These are phyloP conservation scores for Asterophora parasitica DNA, from an alignment of 768 basidiomycete genomes.

Conservation along the genomic window DNA sequence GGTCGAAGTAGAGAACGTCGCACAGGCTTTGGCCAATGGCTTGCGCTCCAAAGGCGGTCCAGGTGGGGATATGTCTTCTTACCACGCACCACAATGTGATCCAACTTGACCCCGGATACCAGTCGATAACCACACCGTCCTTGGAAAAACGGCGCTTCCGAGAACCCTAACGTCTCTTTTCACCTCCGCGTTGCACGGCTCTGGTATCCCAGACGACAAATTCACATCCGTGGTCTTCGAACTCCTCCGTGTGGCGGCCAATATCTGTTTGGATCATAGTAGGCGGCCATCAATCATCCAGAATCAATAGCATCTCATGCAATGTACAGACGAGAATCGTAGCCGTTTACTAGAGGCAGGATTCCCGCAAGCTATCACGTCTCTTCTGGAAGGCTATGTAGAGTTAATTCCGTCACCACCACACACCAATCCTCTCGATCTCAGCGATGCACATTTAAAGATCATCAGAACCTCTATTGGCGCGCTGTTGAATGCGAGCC, in stretches of 20 bases:
- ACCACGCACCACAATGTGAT: conserved; percentile 1
- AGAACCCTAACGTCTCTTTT: conserved; percentile 61
- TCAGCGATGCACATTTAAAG: conserved; percentile 61
- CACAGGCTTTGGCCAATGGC: conserved; percentile 56
- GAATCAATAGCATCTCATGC: conserved; percentile 1
- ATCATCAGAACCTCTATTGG: conserved; percentile 76
- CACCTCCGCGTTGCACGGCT: conserved; percentile 46
- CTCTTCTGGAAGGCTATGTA: conserved; percentile 65
- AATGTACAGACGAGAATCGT: conserved; percentile 64
- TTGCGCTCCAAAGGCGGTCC: conserved; percentile 52
- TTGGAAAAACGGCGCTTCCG: conserved; percentile 64
- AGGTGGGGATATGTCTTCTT: conserved; percentile 28
- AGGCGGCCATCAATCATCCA: conserved; percentile 18
- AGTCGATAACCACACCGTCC: conserved; percentile 69
- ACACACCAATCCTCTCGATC: conserved; percentile 36
- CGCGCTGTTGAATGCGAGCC: conserved; percentile 70
- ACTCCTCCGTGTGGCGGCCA: conserved; percentile 73
- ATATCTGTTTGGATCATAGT: conserved; percentile 84
- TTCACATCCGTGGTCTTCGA: conserved; percentile 55
- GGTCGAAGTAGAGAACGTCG: conserved; percentile 45
- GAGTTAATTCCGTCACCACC: conserved; percentile 37
- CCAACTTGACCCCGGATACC: conserved; percentile 15
- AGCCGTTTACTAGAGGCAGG: conserved; percentile 64
- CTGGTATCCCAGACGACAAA: conserved; percentile 38
- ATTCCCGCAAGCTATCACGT: conserved; percentile 62